A percentile compares a stretch with the other conserved stretches of the same genome.
phyloP scores from a whole-genome alignment of 306 rosid species.

The Quercus alba region DNA sequence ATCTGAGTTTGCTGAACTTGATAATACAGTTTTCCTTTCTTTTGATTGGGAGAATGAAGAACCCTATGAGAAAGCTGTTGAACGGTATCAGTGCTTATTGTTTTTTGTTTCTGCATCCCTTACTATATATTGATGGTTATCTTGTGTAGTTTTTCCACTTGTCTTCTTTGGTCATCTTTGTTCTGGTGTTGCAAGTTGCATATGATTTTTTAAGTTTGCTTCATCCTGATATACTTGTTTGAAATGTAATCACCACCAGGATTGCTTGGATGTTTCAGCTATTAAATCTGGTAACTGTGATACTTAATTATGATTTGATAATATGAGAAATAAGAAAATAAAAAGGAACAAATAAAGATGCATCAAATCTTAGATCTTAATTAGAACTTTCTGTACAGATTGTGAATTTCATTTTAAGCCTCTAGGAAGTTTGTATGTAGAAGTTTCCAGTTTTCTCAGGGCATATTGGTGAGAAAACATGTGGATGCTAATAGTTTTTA shows the following conservation, averaged over 20 bases:
- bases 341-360: not conserved
- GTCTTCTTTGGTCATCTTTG: conserved; percentile 6
- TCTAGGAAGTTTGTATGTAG: not conserved
- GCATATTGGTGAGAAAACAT: not conserved
- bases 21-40: conserved; percentile 77
- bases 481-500: not conserved
- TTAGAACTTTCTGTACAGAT: not conserved
- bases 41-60: conserved; percentile 97
- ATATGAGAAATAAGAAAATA: not conserved
- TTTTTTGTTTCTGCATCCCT: conserved; percentile 10
- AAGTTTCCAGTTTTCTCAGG: not conserved
- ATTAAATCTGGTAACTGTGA: not conserved
- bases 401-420: not conserved
- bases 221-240: not conserved
- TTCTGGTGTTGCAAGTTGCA: not conserved
- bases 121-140: not conserved
- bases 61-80: conserved; percentile 86
- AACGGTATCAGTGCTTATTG: conserved; percentile 54
- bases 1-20: conserved; percentile 67
- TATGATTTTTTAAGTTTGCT: not conserved
- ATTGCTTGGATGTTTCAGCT: not conserved
- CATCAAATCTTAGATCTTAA: not conserved
- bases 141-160: conserved; percentile 4
- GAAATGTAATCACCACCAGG: not conserved
- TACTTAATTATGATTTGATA: not conserved